Conservation (phyloP, 148 eudicot species). For the Drosera capensis region DNA sequence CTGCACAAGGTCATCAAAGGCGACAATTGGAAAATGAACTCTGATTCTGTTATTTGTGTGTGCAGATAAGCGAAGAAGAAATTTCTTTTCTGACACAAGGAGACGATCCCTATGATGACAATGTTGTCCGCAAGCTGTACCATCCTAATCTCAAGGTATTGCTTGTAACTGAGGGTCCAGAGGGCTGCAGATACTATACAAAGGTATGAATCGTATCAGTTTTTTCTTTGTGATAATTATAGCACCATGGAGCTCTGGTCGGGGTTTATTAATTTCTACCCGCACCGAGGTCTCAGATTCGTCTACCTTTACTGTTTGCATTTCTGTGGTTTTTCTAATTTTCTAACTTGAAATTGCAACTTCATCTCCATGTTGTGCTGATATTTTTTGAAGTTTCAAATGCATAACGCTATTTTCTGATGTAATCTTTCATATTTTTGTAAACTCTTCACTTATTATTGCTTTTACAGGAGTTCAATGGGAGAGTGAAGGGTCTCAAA, state of each 20-base stretch:
- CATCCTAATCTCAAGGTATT: slow-evolving; percentile 25
- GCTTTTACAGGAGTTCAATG: slow-evolving; percentile 29
- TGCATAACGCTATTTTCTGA: too few relatives aligned
- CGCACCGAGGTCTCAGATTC: too few relatives aligned
- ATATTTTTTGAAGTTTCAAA: too few relatives aligned
- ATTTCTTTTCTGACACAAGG: slow-evolving; percentile 15
- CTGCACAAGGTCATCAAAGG: too few relatives aligned
- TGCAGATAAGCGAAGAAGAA: slow-evolving; percentile 21
- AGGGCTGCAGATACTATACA: slow-evolving; percentile 26
- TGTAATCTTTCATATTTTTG: background rate
- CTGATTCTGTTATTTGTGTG: background rate
- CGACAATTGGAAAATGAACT: too few relatives aligned
- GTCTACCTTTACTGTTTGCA: too few relatives aligned
- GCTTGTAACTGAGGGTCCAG: slow-evolving; percentile 38
- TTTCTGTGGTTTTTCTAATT: too few relatives aligned
- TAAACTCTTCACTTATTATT: background rate
- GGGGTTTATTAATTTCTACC: too few relatives aligned
- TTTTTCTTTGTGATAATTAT: background rate
- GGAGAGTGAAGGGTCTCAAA: slow-evolving; percentile 21
- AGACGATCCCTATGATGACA: slow-evolving; percentile 13
- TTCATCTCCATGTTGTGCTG: too few relatives aligned
- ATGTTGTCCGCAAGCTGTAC: slow-evolving; percentile 14
- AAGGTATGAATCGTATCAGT: slow-evolving; percentile 10
- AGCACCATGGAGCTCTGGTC: too few relatives aligned
- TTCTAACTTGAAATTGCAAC: too few relatives aligned